Base-by-base conservation (phyloP, 1,139 yeast species). In the Hansenula sp. region DNA sequence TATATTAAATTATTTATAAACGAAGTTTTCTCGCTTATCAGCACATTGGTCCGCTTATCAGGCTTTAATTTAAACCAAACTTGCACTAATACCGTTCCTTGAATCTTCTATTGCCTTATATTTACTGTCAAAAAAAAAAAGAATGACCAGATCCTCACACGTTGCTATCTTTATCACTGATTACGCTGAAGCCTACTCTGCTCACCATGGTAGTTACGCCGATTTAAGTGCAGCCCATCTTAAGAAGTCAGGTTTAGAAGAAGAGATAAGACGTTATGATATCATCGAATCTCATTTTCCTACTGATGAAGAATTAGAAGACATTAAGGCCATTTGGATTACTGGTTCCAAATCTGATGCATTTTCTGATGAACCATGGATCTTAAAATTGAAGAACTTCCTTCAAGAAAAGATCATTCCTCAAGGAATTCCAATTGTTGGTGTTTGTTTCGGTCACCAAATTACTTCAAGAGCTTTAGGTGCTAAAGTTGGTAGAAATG, bases 401-500 rank as follows among this genome's bases (percentile, higher is more conserved):
- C 48, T 79, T 27, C 56, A 60, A 26, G 46, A 61, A 2, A 44
- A 62, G 8, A 64, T 56, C 12, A 36, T 34, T 6, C 18, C 36
- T 2, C 29, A 34, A 13, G 34, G 40, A 24, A 42, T 52, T 18
- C 83, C 83, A 1, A 48, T 77, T 3, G 70, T 74, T 3, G 90
- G 94, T 1, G 68, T 88, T 31, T 89, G 96, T 59, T 88, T 86
- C 59, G 97, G 96, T 3, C 96, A 88, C 59, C 97, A 89, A 57
- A 68, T 87, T 17, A 60, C 86, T 22, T 82, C 80, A 2, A 70
- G 81, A 43, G 78, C 82, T 7, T 62, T 86, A 36, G 92, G 88
- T 2, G 71, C 77, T 30, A 62, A 64, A 37, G 82, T 83, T 4
- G 77, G 66, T 7, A 66, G 79, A 44, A 84, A 80, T 58, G 59